A percentile compares a stretch with the other conserved stretches of the same genome.
Conservation (phyloP, 768 basidiomycete species). For the Boletus rubescentipes region DNA sequence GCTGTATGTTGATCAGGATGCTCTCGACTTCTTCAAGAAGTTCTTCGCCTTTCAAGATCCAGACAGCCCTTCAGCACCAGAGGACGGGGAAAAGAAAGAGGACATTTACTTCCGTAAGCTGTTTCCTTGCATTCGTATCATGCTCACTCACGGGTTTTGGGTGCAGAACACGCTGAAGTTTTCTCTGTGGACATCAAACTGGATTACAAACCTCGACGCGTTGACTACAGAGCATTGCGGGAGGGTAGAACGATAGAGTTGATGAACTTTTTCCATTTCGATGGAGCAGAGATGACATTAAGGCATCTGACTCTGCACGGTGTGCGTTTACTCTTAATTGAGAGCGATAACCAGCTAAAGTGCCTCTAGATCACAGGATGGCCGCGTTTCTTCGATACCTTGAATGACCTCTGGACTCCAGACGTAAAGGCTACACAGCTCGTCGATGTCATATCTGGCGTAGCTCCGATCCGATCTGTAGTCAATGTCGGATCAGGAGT, state of each 20-base stretch:
- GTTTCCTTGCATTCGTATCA: conserved; percentile 1
- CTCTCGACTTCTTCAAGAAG: conserved; percentile 94
- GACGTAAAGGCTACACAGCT: conserved; percentile 99
- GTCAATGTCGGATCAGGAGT: conserved; percentile 98
- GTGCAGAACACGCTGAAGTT: conserved; percentile 86
- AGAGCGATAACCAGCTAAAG: conserved; percentile 9
- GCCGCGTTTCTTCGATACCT: conserved; percentile 80
- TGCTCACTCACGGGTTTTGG: neutral
- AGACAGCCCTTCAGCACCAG: conserved; percentile 35
- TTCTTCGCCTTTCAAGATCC: conserved; percentile 89
- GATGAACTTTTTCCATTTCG: conserved; percentile 99
- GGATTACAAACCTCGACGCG: conserved; percentile 97
- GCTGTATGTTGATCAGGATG: conserved; percentile 97
- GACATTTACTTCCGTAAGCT: conserved; percentile 75
- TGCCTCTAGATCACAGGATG: conserved; percentile 86
- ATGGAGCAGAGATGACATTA: conserved; percentile 96
- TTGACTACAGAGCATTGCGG: conserved; percentile 87
- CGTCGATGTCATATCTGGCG: conserved; percentile 94
- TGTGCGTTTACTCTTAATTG: conserved; percentile 48
- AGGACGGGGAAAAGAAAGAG: conserved; percentile 35
- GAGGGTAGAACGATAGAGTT: conserved; percentile 93
- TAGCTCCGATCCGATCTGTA: conserved; percentile 92
- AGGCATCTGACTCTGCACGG: conserved; percentile 90
- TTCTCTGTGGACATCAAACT: conserved; percentile 94
- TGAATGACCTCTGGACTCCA: conserved; percentile 99